Evolutionary conservation across 352 stramenopile genomes (phyloP), one percentile per base, ranked within the genome.

Genomic region (Phytophthora citricola): DNA sequence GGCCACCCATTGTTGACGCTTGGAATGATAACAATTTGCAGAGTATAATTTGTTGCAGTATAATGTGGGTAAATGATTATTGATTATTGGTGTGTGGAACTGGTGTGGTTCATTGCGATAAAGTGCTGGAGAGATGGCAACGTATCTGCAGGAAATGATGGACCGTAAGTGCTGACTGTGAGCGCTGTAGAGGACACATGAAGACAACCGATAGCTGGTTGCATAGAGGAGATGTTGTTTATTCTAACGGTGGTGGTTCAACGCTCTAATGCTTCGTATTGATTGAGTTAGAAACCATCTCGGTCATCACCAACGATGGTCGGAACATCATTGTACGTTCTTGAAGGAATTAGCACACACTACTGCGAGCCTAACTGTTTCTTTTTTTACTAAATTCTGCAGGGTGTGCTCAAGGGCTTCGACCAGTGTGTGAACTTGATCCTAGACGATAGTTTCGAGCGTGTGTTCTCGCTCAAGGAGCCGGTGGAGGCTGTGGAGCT

Each of bases 401-500:
- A 96, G 87, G 90, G 90, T 17, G 82, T 91, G 44, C 75, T 97
- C 12, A 94, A 94, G 64, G 95, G 95, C 24, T 98, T 95, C 73
- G 95, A 98, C 75, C 90, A 98, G 76, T 92, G 85, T 39, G 96
- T 96, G 63, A 98, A 98, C 76, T 68, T 98, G 31, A 83, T 98
- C 43, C 69, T 98, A 54, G 83, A 97, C 72, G 87, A 98, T 72
- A 97, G 89, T 79, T 96, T 97, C 57, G 94, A 98, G 80, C 89
- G 94, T 64, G 89, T 98, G 5, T 98, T 95, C 78, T 97, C 91
- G 50, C 73, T 82, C 36, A 93, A 95, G 55, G 84, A 93, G 34
- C 92, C 90, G 7, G 93, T 98, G 36, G 90, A 98, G 50, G 83
- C 89, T 22, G 89, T 97, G 20, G 83, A 93, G 60, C 78, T 98